Evolutionary conservation across 345 rosid genomes (phyloP), one percentile per base, ranked within the genome.

Genomic region (Eutrema japonicum): DNA sequence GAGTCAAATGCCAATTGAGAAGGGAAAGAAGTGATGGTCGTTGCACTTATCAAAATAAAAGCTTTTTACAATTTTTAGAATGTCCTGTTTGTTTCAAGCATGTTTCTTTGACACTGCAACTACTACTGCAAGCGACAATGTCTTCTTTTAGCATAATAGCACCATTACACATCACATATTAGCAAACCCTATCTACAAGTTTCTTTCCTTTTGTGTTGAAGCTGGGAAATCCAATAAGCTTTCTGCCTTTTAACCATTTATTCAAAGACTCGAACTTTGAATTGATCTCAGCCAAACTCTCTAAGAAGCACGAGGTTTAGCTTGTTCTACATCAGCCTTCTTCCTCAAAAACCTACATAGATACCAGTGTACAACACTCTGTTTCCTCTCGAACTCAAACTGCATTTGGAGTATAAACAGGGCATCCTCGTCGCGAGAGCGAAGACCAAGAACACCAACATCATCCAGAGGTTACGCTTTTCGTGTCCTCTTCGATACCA

Each of bases 1-100:
- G 81, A 78, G 3, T 78, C 78, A 7, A 77, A 81, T 64, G 63
- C 64, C 51, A 66, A 66, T 36, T 77, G 67, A 64, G 12, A 51
- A 59, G 60, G 68, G 66, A 8, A 46, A 41, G 12, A 62, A 52
- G 35, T 33, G 2, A 40, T 32, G 70, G 36, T 70, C n/a, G 53
- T 64, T 70, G 26, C 32, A 32, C 59, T 71, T 42, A 42, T 65
- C 56, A 66, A 27, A 71, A 71, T 51, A 65, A 71, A 77, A 66
- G 48, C 11, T 12, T 52, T 71, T 52, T 32, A 55, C 68, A 10
- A 16, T 32, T 58, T 58, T 59, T 60, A 71, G 77, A 77, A 66
- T 52, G 26, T 64, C 4, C 1, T 50, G 68, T 64, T 58, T 65
- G 69, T 66, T 77, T 60, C 10, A 57, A 53, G 27, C 46, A 66